Evolutionary conservation across 495 filamentous ascomycete species (phyloP).

Genomic region (Terfezia claveryi): DNA sequence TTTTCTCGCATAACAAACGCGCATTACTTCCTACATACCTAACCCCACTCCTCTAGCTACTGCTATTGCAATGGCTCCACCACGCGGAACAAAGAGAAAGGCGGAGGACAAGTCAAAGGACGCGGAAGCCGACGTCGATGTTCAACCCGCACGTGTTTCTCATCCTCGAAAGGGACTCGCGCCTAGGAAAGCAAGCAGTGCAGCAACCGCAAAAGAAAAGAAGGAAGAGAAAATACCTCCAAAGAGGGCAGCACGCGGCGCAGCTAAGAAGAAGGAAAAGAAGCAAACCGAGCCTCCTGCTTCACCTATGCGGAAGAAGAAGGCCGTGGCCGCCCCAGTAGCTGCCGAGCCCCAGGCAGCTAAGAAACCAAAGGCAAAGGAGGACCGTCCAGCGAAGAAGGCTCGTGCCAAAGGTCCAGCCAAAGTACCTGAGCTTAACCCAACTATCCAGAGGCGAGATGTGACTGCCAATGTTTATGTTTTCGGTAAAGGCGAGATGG

Average conservation of each 20-base stretch:
- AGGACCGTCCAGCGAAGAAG: slow-evolving; percentile 6
- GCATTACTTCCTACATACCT: not conserved
- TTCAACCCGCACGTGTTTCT: not conserved
- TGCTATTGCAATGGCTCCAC: not conserved
- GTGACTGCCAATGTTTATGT: slow-evolving; percentile 40
- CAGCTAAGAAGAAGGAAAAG: slow-evolving; percentile 3
- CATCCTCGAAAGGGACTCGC: not conserved
- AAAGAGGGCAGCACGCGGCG: slow-evolving; percentile 2
- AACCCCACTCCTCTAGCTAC: not conserved
- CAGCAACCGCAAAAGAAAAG: slow-evolving; percentile 1
- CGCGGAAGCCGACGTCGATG: slow-evolving; percentile 3
- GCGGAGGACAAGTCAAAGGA: slow-evolving; percentile 12
- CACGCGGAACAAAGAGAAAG: slow-evolving; percentile 6
- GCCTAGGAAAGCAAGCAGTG: not conserved
- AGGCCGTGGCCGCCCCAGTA: slow-evolving; percentile 1
- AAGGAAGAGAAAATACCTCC: slow-evolving; percentile 9
- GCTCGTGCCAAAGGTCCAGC: slow-evolving; percentile 3
- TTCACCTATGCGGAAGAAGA: not conserved
- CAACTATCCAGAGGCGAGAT: slow-evolving; percentile 17
- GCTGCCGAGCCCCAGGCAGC: not conserved
- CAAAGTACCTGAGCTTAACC: not conserved
- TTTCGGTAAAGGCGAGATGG: slow-evolving; percentile 43
- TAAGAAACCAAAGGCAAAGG: not conserved
- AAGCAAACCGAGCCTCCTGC: slow-evolving; percentile 5
- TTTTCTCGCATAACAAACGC: not conserved